These are phyloP conservation scores for Neurospora sp. DNA, from an alignment of 495 filamentous ascomycete species.

Conservation along the genomic window DNA sequence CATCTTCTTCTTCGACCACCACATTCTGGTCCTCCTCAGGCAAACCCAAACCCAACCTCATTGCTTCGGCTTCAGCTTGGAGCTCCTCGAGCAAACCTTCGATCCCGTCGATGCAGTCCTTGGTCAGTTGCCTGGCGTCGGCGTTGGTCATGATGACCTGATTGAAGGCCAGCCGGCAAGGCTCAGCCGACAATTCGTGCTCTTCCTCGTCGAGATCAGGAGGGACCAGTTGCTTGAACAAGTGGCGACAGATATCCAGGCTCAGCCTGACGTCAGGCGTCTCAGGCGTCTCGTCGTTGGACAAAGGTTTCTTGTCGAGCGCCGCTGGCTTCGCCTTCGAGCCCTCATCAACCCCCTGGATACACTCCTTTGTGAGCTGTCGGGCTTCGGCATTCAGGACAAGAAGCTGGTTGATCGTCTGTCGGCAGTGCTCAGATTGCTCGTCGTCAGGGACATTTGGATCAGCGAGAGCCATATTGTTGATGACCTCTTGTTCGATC, in stretches of 20 bases:
- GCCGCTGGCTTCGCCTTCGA: no score
- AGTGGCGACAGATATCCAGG: not conserved
- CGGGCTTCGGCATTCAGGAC: no score
- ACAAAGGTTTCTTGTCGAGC: no score
- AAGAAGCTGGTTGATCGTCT: no score
- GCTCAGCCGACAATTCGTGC: not conserved
- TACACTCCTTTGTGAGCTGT: not conserved
- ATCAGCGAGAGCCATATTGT: no score
- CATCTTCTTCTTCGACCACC: not conserved
- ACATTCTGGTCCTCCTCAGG: no score
- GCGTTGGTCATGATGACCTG: not conserved
- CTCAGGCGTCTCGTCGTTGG: not conserved
- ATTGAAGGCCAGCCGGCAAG: not conserved
- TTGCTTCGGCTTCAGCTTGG: not conserved
- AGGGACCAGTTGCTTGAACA: not conserved
- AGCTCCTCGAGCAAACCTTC: not conserved
- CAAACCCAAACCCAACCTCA: no score
- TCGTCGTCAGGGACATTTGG: no score
- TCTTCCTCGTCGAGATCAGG: not conserved
- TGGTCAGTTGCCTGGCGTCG: not conserved
- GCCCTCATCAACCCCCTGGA: not conserved
- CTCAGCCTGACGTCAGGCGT: not conserved
- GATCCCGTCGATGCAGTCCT: not conserved
- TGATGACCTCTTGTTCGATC: no score
- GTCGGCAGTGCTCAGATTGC: no score